Conservation (phyloP, 1,284 basidiomycete species). For the Irpex lacteus region DNA sequence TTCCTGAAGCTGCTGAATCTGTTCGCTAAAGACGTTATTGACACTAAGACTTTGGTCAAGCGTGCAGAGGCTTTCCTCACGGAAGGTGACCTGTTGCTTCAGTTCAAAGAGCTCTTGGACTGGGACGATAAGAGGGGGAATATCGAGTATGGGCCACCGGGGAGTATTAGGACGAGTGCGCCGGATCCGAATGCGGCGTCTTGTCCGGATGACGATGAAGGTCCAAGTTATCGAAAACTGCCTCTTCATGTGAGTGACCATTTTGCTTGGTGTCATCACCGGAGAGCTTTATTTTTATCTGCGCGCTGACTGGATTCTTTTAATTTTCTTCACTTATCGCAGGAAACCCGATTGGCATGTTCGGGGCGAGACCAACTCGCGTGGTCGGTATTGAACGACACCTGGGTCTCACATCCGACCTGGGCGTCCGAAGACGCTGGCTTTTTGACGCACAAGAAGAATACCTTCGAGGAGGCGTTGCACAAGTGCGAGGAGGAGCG, state of each 20-base stretch:
- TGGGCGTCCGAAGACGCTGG: conserved; percentile 97
- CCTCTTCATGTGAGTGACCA: conserved; percentile 74
- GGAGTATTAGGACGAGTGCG: conserved; percentile 68
- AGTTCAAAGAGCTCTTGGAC: conserved; percentile 88
- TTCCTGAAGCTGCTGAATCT: conserved; percentile 83
- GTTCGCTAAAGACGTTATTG: conserved; percentile 87
- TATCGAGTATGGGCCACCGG: conserved; percentile 73
- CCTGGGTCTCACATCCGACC: conserved; percentile 96
- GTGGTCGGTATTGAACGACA: conserved; percentile 94
- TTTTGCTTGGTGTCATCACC: neutral
- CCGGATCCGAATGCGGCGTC: conserved; percentile 67
- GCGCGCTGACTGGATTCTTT: no score
- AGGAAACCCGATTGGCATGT: conserved; percentile 91
- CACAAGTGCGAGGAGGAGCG: conserved; percentile 98
- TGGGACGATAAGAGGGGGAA: conserved; percentile 70
- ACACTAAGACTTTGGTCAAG: conserved; percentile 80
- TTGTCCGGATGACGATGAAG: conserved; percentile 71
- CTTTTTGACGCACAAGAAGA: conserved; percentile 96
- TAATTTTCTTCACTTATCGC: neutral
- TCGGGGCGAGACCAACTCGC: conserved; percentile 95
- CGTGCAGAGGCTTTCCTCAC: conserved; percentile 80
- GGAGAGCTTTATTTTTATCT: no score
- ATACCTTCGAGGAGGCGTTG: conserved; percentile 92
- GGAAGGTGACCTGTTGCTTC: conserved; percentile 75
- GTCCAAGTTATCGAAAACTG: conserved; percentile 90